Conservation (phyloP, 345 rosid genomes). For the Populus tremula region DNA sequence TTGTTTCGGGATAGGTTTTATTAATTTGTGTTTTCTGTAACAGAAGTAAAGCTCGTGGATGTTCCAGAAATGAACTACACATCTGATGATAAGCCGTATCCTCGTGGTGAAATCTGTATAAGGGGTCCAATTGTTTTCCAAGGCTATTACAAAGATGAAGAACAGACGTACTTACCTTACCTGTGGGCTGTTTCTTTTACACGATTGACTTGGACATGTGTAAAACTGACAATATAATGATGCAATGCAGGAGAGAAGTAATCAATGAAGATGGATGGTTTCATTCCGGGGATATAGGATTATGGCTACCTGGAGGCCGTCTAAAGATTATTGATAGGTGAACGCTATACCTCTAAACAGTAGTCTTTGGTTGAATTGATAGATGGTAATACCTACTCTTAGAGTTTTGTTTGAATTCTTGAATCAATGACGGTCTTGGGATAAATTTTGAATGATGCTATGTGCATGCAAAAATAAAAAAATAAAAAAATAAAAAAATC, state of each 20-base stretch:
- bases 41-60: conserved; percentile 96
- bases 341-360: neutral
- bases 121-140: conserved; percentile 84
- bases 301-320: conserved; percentile 90
- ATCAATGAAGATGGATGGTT: conserved; percentile 94
- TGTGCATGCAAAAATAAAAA: too few species aligned
- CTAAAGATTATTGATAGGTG: conserved; percentile 94
- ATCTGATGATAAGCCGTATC: conserved; percentile 77
- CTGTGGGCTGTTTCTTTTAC: conserved; percentile 10
- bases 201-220: conserved; percentile 1
- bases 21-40: neutral
- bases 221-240: conserved; percentile 8
- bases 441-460: too few species aligned
- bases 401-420: too few species aligned
- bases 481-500: too few species aligned
- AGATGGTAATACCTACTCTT: neutral
- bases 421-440: too few species aligned
- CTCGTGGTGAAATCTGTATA: conserved; percentile 96
- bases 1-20: neutral
- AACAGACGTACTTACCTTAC: conserved; percentile 61
- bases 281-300: conserved; percentile 93
- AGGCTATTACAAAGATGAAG: conserved; percentile 91
- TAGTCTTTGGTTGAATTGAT: neutral
- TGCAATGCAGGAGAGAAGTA: conserved; percentile 70
- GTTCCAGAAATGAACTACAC: conserved; percentile 97